Evolutionary conservation across 2,329 filamentous ascomycete genomes (phyloP).

Genomic region (Apiospora kogelbergensis): DNA sequence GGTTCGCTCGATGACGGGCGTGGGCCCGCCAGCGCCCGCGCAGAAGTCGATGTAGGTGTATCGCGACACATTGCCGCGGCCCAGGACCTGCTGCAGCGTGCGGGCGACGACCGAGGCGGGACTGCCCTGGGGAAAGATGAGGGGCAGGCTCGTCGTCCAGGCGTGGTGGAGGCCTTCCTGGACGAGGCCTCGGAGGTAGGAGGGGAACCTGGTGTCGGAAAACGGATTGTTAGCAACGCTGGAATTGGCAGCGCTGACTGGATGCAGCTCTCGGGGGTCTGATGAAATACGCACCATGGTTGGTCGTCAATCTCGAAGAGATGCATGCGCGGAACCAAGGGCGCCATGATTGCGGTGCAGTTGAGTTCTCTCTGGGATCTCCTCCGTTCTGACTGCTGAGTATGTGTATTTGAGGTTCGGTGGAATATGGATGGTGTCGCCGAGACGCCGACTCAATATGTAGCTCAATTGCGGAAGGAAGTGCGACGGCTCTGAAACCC

Average conservation of each 20-base stretch:
- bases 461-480: not conserved
- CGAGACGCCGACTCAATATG: not conserved
- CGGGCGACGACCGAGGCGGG: conserved; percentile 62
- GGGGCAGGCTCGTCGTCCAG: conserved; percentile 61
- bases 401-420: not conserved
- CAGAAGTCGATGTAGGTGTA: conserved; percentile 76
- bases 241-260: not conserved
- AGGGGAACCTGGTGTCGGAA: conserved; percentile 56
- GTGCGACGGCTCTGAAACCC: not conserved
- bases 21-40: conserved; percentile 71
- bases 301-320: conserved; percentile 70
- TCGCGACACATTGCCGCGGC: conserved; percentile 39
- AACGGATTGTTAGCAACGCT: not conserved
- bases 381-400: not conserved
- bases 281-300: conserved; percentile 50
- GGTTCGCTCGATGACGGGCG: conserved; percentile 60
- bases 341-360: conserved; percentile 28
- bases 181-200: conserved; percentile 62
- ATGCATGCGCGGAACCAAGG: conserved; percentile 58
- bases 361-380: not conserved
- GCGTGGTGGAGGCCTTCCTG: conserved; percentile 64
- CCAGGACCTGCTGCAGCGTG: conserved; percentile 53
- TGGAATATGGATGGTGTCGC: not conserved
- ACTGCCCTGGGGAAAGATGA: conserved; percentile 52
- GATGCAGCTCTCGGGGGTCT: not conserved